Base-by-base conservation (phyloP, 2,329 filamentous ascomycete species). In the Cladosporium sp. region DNA sequence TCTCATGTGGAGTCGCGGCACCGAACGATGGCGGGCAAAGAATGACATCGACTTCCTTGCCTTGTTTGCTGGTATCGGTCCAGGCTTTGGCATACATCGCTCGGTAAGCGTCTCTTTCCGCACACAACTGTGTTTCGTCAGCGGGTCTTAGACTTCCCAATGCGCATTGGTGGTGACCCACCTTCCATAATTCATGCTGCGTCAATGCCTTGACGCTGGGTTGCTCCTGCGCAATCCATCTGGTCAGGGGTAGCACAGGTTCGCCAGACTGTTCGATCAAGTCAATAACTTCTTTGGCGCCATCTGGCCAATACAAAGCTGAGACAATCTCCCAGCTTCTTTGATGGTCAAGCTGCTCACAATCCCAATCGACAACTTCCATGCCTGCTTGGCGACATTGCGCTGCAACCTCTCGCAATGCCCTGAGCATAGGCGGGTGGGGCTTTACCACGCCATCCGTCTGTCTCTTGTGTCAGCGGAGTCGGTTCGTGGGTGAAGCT, bases 391-490 rank as follows among this genome's bases (percentile, higher is more conserved):
- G 79, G 0, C 73, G 75, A 16, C 59, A 63, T 16, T 32, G 13
- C 25, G 34, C 49, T 56, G 49, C 59, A 21, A 63, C 59, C n/a
- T 54, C 48, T 48, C 77, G 71, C 18, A 89, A 77, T 0, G 86
- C 88, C 5, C 88, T 81, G 0, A 80, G 76, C 3, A 91, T 82
- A 0, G 89, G 89, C 2, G 89, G 88, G 58, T 90, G 89, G 0
- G 89, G 89, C 5, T 76, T 80, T 6, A 90, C 88, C 58, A 88
- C 80, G 10, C 84, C 86, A 72, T 91, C 89, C 74, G 88, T 79
- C 39, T 43, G 39, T 43, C 18, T 43, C 39, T 43, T 10, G 39
- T 8, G 39, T 43, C 18, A 43, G 39, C 4, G 39, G 21, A 43
- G 39, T 18, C 18, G 39, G 11, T 21, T 2, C 6, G 4, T 43